A percentile compares a stretch with the other conserved stretches of the same genome.
phyloP scores from a whole-genome alignment of 192 early-diverging fungal genomes.

The Podila horticola region DNA sequence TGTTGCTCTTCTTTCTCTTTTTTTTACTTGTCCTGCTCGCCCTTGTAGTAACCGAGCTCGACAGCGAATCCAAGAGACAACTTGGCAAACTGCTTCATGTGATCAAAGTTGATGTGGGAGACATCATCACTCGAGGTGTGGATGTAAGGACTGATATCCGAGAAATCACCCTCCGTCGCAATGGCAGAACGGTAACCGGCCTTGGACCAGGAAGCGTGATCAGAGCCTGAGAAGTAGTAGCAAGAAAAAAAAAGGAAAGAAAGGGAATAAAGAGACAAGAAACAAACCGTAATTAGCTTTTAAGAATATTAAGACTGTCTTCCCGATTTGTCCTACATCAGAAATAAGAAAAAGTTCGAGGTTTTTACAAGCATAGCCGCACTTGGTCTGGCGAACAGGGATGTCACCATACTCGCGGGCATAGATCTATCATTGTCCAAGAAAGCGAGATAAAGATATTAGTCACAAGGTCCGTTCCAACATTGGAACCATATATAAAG shows the following conservation, averaged over 20 bases:
- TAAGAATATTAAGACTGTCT: too few species aligned
- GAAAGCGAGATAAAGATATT: too few species aligned
- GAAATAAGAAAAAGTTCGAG: too few species aligned
- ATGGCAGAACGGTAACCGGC: constrained; percentile 88
- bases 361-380: constrained; percentile 86
- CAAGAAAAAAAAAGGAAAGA: constrained; percentile 12
- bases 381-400: constrained; percentile 75
- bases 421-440: constrained; percentile 61
- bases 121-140: constrained; percentile 86
- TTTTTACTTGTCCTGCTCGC: too few species aligned
- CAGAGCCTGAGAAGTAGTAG: too few species aligned
- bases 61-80: constrained; percentile 84
- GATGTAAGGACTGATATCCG: constrained; percentile 82
- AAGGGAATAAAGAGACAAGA: constrained; percentile 1
- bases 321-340: too few species aligned
- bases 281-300: too few species aligned
- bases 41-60: constrained; percentile 71
- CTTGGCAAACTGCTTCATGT: constrained; percentile 77
- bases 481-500: too few species aligned
- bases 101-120: constrained; percentile 81
- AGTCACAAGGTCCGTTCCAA: too few species aligned
- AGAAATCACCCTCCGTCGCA: constrained; percentile 75
- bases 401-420: constrained; percentile 75
- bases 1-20: too few species aligned
- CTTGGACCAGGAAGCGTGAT: constrained; percentile 93